phyloP scores from a whole-genome alignment of 805 yeast species.

The Vanderwaltozyma polyspora region DNA sequence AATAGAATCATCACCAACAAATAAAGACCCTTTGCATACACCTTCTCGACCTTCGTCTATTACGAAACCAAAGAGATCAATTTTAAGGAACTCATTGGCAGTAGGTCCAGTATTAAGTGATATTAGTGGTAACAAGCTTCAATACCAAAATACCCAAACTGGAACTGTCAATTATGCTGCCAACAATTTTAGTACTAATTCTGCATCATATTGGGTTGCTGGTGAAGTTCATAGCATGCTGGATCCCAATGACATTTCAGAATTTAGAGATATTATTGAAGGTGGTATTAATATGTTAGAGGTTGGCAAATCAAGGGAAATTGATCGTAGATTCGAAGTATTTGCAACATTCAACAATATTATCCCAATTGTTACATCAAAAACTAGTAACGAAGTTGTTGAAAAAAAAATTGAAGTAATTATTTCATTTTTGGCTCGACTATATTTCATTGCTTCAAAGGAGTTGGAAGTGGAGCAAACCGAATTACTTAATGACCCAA shows the following conservation, averaged over 20 bases:
- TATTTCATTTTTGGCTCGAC: slow-evolving; percentile 9
- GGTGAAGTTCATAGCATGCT: slow-evolving; percentile 22
- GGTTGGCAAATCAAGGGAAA: not conserved
- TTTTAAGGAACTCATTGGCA: slow-evolving; percentile 12
- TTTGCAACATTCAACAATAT: slow-evolving; percentile 26
- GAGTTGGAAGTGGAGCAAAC: slow-evolving; percentile 12
- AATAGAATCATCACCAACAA: slow-evolving; percentile 19
- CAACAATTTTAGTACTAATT: too few relatives aligned
- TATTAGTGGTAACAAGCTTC: too few relatives aligned
- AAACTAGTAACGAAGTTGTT: slow-evolving; percentile 3
- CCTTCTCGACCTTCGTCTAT: slow-evolving; percentile 11
- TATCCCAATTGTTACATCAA: slow-evolving; percentile 9
- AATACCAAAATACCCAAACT: too few relatives aligned
- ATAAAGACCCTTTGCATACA: slow-evolving; percentile 9
- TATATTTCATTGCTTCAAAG: slow-evolving; percentile 8
- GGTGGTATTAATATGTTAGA: slow-evolving; percentile 19
- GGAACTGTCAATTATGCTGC: too few relatives aligned
- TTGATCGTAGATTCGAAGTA: slow-evolving; percentile 18
- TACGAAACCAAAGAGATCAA: slow-evolving; percentile 20
- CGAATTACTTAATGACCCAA: slow-evolving; percentile 6
- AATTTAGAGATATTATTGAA: slow-evolving; percentile 14
- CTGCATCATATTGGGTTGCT: slow-evolving; percentile 21
- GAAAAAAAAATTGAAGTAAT: slow-evolving; percentile 13
- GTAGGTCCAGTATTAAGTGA: not conserved
- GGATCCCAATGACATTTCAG: slow-evolving; percentile 11